Evolutionary conservation across 2,329 filamentous ascomycete species (phyloP).

Genomic region (Pestalotiopsis sp.): DNA sequence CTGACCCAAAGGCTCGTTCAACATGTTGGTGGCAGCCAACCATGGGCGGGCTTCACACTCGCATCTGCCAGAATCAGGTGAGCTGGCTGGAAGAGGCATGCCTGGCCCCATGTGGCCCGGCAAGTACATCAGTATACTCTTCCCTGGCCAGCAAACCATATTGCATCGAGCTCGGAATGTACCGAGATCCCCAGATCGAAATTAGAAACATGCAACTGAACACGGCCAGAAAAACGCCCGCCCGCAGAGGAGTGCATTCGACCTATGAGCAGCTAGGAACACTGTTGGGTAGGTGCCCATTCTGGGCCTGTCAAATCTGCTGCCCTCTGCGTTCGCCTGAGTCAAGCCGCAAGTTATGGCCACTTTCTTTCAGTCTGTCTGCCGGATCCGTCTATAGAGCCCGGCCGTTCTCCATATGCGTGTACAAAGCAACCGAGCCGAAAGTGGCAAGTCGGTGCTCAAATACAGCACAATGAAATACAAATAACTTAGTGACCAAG

Average conservation of each 20-base stretch:
- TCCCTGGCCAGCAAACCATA: not conserved
- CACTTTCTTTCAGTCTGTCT: slow-evolving; percentile 12
- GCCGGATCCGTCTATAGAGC: slow-evolving; percentile 32
- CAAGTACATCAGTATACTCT: not conserved
- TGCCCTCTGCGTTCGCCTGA: slow-evolving; percentile 8
- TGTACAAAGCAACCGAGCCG: slow-evolving; percentile 23
- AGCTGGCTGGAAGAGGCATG: slow-evolving; percentile 13
- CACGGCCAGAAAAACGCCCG: not conserved
- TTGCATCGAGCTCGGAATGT: slow-evolving; percentile 9
- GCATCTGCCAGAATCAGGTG: not conserved
- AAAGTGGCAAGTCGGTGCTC: slow-evolving; percentile 13
- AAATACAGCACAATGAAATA: slow-evolving; percentile 21
- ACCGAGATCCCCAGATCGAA: slow-evolving; percentile 9
- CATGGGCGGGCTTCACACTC: not conserved
- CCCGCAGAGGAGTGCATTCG: not conserved
- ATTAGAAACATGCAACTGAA: slow-evolving; percentile 9
- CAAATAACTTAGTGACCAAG: slow-evolving; percentile 32
- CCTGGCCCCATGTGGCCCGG: not conserved
- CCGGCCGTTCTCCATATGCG: slow-evolving; percentile 15
- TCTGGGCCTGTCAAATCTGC: not conserved
- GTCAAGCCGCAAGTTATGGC: not conserved
- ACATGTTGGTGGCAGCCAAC: not conserved
- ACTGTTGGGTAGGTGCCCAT: not conserved
- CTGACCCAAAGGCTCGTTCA: not conserved
- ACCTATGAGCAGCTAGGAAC: not conserved